Evolutionary conservation across 106 monocot genomes (phyloP).

Genomic region (Dioscorea alata): DNA sequence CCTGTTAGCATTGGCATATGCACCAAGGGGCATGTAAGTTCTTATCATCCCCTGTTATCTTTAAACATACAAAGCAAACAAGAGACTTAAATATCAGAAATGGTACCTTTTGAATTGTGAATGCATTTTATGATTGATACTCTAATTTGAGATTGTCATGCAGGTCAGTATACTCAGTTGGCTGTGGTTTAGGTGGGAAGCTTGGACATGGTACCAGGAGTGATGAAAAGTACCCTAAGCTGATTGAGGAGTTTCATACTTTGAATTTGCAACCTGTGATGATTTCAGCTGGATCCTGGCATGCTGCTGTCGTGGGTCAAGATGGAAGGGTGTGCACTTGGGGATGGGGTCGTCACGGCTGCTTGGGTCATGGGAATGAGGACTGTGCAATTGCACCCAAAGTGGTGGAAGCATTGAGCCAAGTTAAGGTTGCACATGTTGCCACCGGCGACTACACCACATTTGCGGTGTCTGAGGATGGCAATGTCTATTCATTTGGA

Average conservation of each 20-base stretch:
- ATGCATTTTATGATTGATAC: too few species aligned
- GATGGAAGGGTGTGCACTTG: slow-evolving; percentile 97
- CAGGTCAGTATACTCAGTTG: slow-evolving; percentile 98
- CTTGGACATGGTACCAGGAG: slow-evolving; percentile 90
- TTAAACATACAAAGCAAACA: too few species aligned
- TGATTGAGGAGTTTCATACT: slow-evolving; percentile 69
- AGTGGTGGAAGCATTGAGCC: slow-evolving; percentile 70
- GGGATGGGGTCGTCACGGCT: slow-evolving; percentile 98
- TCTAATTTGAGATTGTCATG: too few species aligned
- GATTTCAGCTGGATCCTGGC: slow-evolving; percentile 96
- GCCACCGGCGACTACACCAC: slow-evolving; percentile 96
- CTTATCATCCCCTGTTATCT: background rate
- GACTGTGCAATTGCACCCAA: slow-evolving; percentile 77
- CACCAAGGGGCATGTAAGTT: slow-evolving; percentile 91
- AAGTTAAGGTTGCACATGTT: slow-evolving; percentile 77
- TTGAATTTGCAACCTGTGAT: slow-evolving; percentile 77
- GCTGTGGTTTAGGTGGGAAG: slow-evolving; percentile 96
- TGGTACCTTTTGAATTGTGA: too few species aligned
- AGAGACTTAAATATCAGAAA: too few species aligned
- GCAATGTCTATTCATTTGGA: slow-evolving; percentile 95
- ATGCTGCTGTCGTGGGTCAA: slow-evolving; percentile 85
- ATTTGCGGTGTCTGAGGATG: slow-evolving; percentile 73
- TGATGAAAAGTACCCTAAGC: slow-evolving; percentile 73
- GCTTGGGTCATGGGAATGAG: slow-evolving; percentile 94
- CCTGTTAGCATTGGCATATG: slow-evolving; percentile 72